Base-by-base conservation (phyloP, 2,329 filamentous ascomycete species). In the Peltaster fructicola region DNA sequence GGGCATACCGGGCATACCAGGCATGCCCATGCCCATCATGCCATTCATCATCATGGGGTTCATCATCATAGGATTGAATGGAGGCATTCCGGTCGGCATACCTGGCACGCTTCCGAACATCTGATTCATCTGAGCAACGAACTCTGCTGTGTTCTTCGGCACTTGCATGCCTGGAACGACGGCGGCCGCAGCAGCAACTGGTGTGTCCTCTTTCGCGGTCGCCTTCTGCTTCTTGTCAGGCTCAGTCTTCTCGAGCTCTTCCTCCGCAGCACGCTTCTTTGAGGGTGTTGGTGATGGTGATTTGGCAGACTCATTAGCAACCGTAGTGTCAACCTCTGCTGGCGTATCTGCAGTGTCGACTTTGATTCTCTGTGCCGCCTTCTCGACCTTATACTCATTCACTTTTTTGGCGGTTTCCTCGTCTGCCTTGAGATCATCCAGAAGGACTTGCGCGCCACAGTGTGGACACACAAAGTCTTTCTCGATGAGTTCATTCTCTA, bases 401-500 rank as follows among this genome's bases (percentile, higher is more conserved):
- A 92, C 79, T 53, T 78, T 84, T 56, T 78, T 76, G 37, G 88
- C 79, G 50, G 76, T 81, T 41, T 88, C 80, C 37, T 80, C 75
- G 54, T 95, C 82, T 35, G 73, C 22, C 47, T 73, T 69, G 40
- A 98, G 68, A 54, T 92, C 77, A 64, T 93, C 85, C 56, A 95
- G 78, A 44, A 93, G 63, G 37, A 93, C 80, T 45, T 80, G 80
- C 50, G 92, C 82, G 35, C 75, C 77, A 55, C 88, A 98, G 40
- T 73, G 74, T 36, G 88, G 88, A 55, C 88, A 98, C 54, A 84
- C 65, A 57, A 98, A 82, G 65, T 98, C 88, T 68, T 77, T 88
- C 63, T 95, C 84, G 57, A 93, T 85, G 56, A 98, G 73, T 56
- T 84, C 80, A 68, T 92, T 92, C 52, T 88, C 90, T 58, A 98